Evolutionary conservation across 2,329 filamentous ascomycete species (phyloP).

Genomic region (Aquanectria penicillioides): DNA sequence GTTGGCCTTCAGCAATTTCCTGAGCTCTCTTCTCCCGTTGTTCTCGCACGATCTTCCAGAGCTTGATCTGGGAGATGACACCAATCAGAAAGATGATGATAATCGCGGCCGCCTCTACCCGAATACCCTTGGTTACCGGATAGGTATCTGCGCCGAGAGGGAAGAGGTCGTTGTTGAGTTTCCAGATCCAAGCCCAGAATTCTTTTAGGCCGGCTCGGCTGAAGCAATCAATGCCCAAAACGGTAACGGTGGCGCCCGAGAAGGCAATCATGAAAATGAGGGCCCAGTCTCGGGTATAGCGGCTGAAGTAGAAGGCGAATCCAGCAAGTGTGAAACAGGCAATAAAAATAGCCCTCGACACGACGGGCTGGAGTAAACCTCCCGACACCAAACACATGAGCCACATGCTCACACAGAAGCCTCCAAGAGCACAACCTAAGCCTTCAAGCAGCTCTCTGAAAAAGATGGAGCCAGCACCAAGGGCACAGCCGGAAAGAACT

Average conservation of each 20-base stretch:
- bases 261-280: constrained; percentile 83
- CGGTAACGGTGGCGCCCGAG: constrained; percentile 78
- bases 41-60: constrained; percentile 84
- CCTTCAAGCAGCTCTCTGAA: constrained; percentile 86
- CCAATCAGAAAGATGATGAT: constrained; percentile 80
- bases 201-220: constrained; percentile 91
- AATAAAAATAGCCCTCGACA: constrained; percentile 79
- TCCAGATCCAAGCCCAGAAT: constrained; percentile 95
- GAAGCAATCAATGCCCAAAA: constrained; percentile 91
- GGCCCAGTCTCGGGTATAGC: constrained; percentile 79
- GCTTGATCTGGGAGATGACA: constrained; percentile 82
- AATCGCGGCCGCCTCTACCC: constrained; percentile 83
- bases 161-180: constrained; percentile 81
- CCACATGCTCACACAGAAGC: constrained; percentile 92
- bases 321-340: constrained; percentile 72
- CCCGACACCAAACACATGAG: constrained; percentile 80
- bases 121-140: constrained; percentile 86
- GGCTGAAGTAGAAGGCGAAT: constrained; percentile 82
- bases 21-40: constrained; percentile 64
- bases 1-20: constrained; percentile 60
- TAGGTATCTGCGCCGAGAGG: constrained; percentile 81
- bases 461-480: constrained; percentile 78
- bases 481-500: constrained; percentile 75
- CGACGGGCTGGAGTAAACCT: constrained; percentile 72
- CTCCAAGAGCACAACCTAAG: constrained; percentile 86